Percentiles rank a stretch among this genome's conserved stretches.
Conservation (phyloP, 129 eudicot species). For the Pittosporum tobira region DNA sequence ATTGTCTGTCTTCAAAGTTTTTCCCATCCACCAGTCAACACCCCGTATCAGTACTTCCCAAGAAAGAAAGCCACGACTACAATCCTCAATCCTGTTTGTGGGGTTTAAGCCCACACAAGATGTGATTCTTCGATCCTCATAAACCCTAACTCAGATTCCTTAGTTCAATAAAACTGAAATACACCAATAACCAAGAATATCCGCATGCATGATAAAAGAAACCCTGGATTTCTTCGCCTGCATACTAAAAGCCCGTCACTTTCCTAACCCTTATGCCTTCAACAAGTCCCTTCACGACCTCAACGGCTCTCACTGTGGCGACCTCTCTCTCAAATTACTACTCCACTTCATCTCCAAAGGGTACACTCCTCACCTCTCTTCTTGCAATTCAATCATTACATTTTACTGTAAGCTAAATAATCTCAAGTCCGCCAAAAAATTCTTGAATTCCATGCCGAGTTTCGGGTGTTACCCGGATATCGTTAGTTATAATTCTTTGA, state of each 20-base stretch:
- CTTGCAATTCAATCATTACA: slow-evolving; percentile 8
- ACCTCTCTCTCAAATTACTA: slow-evolving; percentile 14
- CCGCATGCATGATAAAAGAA: slow-evolving; percentile 15
- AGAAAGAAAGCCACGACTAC: no score
- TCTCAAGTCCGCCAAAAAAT: slow-evolving; percentile 5
- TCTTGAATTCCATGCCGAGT: slow-evolving; percentile 2
- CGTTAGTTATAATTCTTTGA: slow-evolving; percentile 11
- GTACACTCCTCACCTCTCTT: slow-evolving; percentile 15
- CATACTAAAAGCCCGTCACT: slow-evolving; percentile 2
- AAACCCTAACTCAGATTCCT: background rate
- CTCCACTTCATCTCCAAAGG: slow-evolving; percentile 10
- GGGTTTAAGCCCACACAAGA: slow-evolving; percentile 6
- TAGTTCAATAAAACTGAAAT: background rate
- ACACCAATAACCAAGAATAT: background rate
- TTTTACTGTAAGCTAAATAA: slow-evolving; percentile 10
- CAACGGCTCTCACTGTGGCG: slow-evolving; percentile 4
- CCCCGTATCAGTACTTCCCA: no score
- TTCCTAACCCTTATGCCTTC: slow-evolving; percentile 1
- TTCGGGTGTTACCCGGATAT: slow-evolving; percentile 10
- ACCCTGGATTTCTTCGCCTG: slow-evolving; percentile 6
- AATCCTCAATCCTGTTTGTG: no score
- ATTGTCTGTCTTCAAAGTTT: no score
- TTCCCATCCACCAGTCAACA: no score
- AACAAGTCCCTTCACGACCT: slow-evolving; percentile 10
- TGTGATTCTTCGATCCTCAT: background rate